Evolutionary conservation across 2,329 filamentous ascomycete genomes (phyloP), one percentile per base, ranked within the genome.

Genomic region (Metarhizium robertsii): DNA sequence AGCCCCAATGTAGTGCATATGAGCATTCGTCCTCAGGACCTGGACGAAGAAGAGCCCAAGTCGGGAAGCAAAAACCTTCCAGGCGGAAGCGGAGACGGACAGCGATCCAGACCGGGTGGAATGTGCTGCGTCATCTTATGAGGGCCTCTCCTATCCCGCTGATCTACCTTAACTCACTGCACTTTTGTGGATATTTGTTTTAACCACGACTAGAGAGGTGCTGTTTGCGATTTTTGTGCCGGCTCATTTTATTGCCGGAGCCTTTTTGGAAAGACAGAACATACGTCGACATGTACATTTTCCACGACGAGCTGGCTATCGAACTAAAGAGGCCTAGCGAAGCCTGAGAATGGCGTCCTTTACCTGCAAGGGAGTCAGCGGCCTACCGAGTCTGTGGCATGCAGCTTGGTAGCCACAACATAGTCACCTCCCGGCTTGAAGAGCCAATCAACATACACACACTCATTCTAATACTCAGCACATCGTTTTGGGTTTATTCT

Each of bases 1-100:
- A 76, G 79, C 11, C 83, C 88, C 7, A 95, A 95, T 62, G 88
- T 95, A 32, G 85, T 96, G n/a, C 91, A 96, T 71, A 95, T 96
- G 90, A 92, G 88, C 6, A 85, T 96, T 63, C 88, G 89, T 63
- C 91, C 91, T 2, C 87, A 91, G 66, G 90, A 95, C 66, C 80
- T 92, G 58, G 86, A 95, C 61, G 90, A 94, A 65, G 85, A 88
- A 64, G 87, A 90, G 62, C 84, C 87, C 55, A 87, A 86, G 66
- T 80, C 81, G 38, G 79, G 80, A 57, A 88, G 86, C 69, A 75
- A 73, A 64, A 68, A 66, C 60, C 65, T 71, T 43, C 66, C 72
- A 45, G 68, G 73, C n/a, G 68, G 73, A 8, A 66, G 72, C 45
- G 70, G 71, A 7, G 70, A 74, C 29, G 69, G 74, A 43, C 69